phyloP scores from a whole-genome alignment of 2,329 filamentous ascomycete species.

The Clarireedia monteithiana region DNA sequence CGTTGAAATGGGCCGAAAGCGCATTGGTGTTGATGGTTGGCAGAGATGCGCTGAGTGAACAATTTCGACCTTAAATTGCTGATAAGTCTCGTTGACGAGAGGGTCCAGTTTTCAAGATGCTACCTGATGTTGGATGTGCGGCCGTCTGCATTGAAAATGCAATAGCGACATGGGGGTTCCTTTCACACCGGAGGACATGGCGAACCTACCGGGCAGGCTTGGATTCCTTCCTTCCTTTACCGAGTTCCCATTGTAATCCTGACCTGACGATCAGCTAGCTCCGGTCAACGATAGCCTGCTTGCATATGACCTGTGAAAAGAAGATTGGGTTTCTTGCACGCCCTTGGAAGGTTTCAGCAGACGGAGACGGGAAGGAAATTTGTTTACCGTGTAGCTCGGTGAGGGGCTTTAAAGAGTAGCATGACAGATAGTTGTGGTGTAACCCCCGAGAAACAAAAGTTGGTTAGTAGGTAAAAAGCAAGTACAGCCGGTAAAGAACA shows the following conservation, averaged over 20 bases:
- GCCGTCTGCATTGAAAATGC: slow-evolving; percentile 14
- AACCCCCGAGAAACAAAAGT: slow-evolving; percentile 3
- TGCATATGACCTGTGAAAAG: slow-evolving; percentile 13
- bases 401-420: slow-evolving; percentile 14
- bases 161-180: slow-evolving; percentile 11
- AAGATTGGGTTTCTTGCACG: background rate
- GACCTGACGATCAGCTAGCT: slow-evolving; percentile 6
- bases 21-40: slow-evolving; percentile 5
- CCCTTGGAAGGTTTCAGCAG: slow-evolving; percentile 10
- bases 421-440: slow-evolving; percentile 13
- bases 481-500: slow-evolving; percentile 9
- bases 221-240: slow-evolving; percentile 7
- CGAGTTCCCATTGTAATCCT: slow-evolving; percentile 3
- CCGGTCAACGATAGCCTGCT: slow-evolving; percentile 7
- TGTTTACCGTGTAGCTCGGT: slow-evolving; percentile 11
- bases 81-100: background rate
- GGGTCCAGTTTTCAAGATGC: slow-evolving; percentile 11
- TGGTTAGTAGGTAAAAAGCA: slow-evolving; percentile 14
- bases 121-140: slow-evolving; percentile 12
- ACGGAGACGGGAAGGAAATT: slow-evolving; percentile 6
- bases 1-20: slow-evolving; percentile 1
- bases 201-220: slow-evolving; percentile 8
- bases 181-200: slow-evolving; percentile 5
- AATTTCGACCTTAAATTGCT: slow-evolving; percentile 5
- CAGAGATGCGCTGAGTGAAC: slow-evolving; percentile 5